Evolutionary conservation across 2,329 filamentous ascomycete genomes (phyloP).

Genomic region (Trichoderma polysporum): DNA sequence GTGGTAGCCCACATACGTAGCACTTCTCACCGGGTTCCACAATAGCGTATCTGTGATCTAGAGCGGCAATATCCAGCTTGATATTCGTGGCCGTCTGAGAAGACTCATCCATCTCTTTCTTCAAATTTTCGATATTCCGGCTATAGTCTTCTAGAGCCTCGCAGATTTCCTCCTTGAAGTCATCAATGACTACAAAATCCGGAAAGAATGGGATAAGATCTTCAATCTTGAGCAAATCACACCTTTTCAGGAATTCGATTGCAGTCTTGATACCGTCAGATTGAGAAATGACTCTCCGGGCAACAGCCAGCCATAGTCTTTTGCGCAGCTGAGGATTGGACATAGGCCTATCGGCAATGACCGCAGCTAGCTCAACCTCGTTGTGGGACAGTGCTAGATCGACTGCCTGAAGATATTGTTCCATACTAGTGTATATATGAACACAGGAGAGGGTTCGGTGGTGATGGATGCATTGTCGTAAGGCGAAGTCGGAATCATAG

Average conservation of each 20-base stretch:
- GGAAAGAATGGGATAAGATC: constrained; percentile 98
- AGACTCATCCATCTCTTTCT: constrained; percentile 94
- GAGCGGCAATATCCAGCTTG: constrained; percentile 78
- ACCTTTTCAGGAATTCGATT: constrained; percentile 89
- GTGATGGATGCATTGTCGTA: constrained; percentile 92
- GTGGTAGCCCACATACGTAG: constrained; percentile 79
- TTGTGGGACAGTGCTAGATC: constrained; percentile 87
- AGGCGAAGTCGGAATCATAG: constrained; percentile 94
- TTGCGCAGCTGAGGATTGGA: constrained; percentile 80
- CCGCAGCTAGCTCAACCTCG: constrained; percentile 83
- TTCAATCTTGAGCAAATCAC: constrained; percentile 89
- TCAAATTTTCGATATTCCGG: constrained; percentile 82
- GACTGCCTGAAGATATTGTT: constrained; percentile 88
- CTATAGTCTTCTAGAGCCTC: constrained; percentile 89
- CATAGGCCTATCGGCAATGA: constrained; percentile 83
- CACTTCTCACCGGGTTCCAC: constrained; percentile 96
- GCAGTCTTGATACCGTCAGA: constrained; percentile 86
- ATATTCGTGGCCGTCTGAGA: constrained; percentile 88
- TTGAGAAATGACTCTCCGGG: constrained; percentile 87
- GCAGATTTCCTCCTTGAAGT: constrained; percentile 99
- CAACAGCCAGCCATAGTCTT: constrained; percentile 92
- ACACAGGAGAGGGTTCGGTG: constrained; percentile 91
- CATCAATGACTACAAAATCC: constrained; percentile 97
- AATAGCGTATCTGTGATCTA: constrained; percentile 90
- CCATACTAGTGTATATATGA: constrained; percentile 96